Conservation (phyloP, 441 rosid species). For the Raphanus hybrid region DNA sequence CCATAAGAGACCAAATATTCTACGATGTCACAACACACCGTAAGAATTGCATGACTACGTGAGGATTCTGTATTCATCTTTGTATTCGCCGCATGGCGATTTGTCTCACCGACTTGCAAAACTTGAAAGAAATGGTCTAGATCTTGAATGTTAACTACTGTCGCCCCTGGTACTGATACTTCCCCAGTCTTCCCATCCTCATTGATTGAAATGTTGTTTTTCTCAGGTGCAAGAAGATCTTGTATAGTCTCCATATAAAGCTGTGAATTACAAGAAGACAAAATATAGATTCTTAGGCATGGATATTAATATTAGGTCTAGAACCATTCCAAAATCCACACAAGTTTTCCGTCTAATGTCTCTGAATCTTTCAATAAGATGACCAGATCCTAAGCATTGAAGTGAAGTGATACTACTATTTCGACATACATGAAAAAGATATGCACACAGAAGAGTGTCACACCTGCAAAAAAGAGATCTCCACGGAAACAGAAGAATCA, state of each 20-base stretch:
- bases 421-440: not conserved
- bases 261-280: constrained; percentile 47
- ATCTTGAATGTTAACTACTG: constrained; percentile 60
- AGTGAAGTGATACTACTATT: constrained; percentile 3
- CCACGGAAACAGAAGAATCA: constrained; percentile 65
- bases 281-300: not conserved
- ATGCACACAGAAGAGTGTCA: constrained; percentile 42
- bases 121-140: constrained; percentile 72
- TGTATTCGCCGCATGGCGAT: constrained; percentile 90
- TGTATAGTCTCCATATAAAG: constrained; percentile 89
- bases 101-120: constrained; percentile 81
- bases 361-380: too few species aligned
- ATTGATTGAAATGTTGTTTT: constrained; percentile 63
- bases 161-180: constrained; percentile 77
- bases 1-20: constrained; percentile 18
- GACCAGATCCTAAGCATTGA: not conserved
- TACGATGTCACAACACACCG: constrained; percentile 56
- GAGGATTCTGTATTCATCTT: constrained; percentile 95
- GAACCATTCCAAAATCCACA: too few species aligned
- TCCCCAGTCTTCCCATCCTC: constrained; percentile 89
- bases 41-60: constrained; percentile 93
- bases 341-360: too few species aligned
- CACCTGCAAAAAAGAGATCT: constrained; percentile 95
- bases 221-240: constrained; percentile 91
- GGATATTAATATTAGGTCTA: not conserved